Evolutionary conservation across 2,329 filamentous ascomycete species (phyloP), one percentile per base, ranked within the genome.

Genomic region (Fusarium pilosicola): DNA sequence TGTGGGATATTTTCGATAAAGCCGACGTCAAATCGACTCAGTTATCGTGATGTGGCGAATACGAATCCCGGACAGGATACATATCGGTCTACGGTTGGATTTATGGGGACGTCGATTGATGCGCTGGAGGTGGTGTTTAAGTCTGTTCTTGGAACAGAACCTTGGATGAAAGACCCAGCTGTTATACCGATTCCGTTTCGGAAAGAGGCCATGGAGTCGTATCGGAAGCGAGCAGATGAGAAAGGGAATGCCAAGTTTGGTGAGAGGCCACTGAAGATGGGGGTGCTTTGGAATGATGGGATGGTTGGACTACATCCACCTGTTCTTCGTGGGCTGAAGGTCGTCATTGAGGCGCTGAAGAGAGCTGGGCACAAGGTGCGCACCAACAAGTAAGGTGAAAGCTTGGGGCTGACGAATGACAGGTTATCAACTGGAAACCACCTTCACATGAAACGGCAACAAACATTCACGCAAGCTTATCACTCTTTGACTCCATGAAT

Each of bases 181-280:
- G 90, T 91, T 0, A 81, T 90, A 45, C 89, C 92, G 26, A 83
- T 94, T 2, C 92, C 91, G 1, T 94, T 91, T 88, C 86, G 91
- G 6, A 80, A 86, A 30, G 84, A 88, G 0, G 73, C 85, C 7
- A 61, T 80, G 6, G 80, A 85, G 17, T 78, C 86, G 5, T 83
- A 86, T 26, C 76, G 82, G 20, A 78, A 77, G 7, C 80, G 80
- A 3, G 76, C 74, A 5, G 57, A 70, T 15, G 18, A n/a, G 0
- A 32, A 60, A 12, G 70, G 73, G 0, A 48, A n/a, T 4, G 46
- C 38, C 1, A 70, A 45, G 7, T 14, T 46, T 3, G 20, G n/a
- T 1, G 67, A 75, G 4, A 74, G 77, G 4, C 81, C 83, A 14
- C 82, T 92, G 24, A 83, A 85, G 7, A 88, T 92, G 74, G 90